Evolutionary conservation across 345 rosid species (phyloP), one percentile per base, ranked within the genome.

Genomic region (Erysimum cheiranthoides): DNA sequence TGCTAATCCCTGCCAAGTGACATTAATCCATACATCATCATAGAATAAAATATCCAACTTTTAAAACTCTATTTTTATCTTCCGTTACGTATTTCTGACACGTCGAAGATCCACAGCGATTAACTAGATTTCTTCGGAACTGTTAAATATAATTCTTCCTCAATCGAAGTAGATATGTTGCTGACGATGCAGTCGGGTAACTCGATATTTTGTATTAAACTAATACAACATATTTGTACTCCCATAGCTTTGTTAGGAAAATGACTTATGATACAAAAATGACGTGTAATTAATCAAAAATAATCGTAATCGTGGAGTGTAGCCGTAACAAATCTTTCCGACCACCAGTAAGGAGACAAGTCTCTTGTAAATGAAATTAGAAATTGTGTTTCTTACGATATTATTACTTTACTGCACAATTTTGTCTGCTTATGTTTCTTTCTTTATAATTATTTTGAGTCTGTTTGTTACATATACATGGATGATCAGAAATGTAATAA

Each of bases 101-200:
- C 74, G 57, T 70, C n/a, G 57, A 57, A 45, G 57, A 58, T 43
- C 42, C 42, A 58, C 34, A 18, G 32, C 57, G 45, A 32, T 70
- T 58, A 58, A 57, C 61, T 70, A 70, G 14, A 58, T 38, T 57
- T 70, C 46, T 57, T 32, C n/a, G 28, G 50, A 58, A 43, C 64
- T 21, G 42, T 69, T 56, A 70, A 32, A 30, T 70, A 56, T 45
- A 18, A 18, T 31, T 45, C 35, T 70, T 57, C 54, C 56, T 13
- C 66, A 45, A 8, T 58, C 54, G 27, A 58, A 43, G 54, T 43
- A 68, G 51, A 39, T 10, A 28, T 54, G 62, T 36, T 3, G 61
- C 52, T 39, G 61, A 67, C 49, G 61, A 25, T 54, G 66, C 18
- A 30, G 52, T 69, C 31, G 31, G 73, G 73, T 40, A 68, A 52